These are phyloP conservation scores for Lantana camara DNA, from an alignment of 257 asterid genomes.

Conservation along the genomic window DNA sequence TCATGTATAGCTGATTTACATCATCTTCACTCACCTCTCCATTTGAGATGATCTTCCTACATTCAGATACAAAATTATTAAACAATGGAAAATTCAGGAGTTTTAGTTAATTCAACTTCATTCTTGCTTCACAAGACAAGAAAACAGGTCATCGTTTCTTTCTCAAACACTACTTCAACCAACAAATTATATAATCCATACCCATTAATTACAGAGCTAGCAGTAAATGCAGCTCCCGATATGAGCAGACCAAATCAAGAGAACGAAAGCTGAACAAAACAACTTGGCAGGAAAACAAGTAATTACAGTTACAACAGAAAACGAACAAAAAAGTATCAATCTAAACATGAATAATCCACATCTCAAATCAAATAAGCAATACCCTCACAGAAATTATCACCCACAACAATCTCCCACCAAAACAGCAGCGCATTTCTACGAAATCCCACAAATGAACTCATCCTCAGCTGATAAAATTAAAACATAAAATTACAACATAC, in stretches of 20 bases:
- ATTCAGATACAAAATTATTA: constrained; percentile 25
- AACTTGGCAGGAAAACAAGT: background rate
- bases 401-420: background rate
- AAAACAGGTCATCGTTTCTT: constrained; percentile 9
- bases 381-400: background rate
- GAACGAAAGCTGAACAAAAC: background rate
- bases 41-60: constrained; percentile 70
- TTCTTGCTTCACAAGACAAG: constrained; percentile 12
- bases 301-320: background rate
- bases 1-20: constrained; percentile 76
- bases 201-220: background rate
- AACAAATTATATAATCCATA: constrained; percentile 1
- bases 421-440: background rate
- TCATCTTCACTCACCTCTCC: constrained; percentile 73
- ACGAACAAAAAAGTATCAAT: background rate
- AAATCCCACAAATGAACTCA: constrained; percentile 14
- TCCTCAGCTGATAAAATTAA: too few relatives aligned
- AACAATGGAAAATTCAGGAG: background rate
- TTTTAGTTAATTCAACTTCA: background rate
- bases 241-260: constrained; percentile 9
- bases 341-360: constrained; percentile 3
- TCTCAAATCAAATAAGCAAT: constrained; percentile 6
- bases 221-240: constrained; percentile 22
- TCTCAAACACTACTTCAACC: constrained; percentile 4
- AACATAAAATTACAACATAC: background rate